These are phyloP conservation scores for Globisporangium spiculum DNA, from an alignment of 352 stramenopile species.

Conservation along the genomic window DNA sequence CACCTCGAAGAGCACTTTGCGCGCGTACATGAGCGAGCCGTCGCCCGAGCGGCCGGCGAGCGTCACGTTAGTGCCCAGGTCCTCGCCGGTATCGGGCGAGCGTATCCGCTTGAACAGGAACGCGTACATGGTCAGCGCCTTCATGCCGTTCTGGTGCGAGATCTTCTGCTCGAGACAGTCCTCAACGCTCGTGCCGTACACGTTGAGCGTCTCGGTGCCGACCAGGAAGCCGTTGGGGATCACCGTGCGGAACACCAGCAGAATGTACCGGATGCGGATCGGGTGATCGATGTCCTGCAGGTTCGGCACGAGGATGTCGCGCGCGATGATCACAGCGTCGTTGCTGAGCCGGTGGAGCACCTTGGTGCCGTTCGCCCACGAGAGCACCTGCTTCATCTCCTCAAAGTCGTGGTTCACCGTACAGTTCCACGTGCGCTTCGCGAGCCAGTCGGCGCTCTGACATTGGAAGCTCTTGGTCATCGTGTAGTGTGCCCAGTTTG, in stretches of 20 bases:
- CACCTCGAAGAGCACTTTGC: conserved; percentile 34
- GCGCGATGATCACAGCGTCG: conserved; percentile 26
- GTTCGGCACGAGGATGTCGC: conserved; percentile 29
- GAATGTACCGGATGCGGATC: conserved; percentile 28
- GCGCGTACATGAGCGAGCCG: conserved; percentile 28
- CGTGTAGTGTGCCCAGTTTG: conserved; percentile 42
- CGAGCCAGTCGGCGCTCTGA: conserved; percentile 24
- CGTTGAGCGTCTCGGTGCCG: conserved; percentile 31
- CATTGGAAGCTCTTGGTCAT: conserved; percentile 43
- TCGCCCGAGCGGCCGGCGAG: conserved; percentile 31
- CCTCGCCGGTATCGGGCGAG: conserved; percentile 8
- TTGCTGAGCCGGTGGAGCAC: conserved; percentile 28
- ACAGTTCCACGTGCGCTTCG: conserved; percentile 34
- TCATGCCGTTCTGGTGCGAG: conserved; percentile 19
- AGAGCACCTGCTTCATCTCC: conserved; percentile 27
- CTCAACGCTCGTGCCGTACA: conserved; percentile 15
- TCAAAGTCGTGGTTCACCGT: conserved; percentile 26
- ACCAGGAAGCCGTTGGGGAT: conserved; percentile 23
- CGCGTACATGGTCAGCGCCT: conserved; percentile 35
- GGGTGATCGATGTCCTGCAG: conserved; percentile 25
- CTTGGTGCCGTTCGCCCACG: conserved; percentile 34
- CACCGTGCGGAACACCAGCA: conserved; percentile 26
- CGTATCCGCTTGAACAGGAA: conserved; percentile 28
- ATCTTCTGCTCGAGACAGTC: conserved; percentile 26
- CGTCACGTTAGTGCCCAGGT: conserved; percentile 26